Conservation (phyloP, 495 filamentous ascomycete genomes). For the Podospora pseudoanserina region DNA sequence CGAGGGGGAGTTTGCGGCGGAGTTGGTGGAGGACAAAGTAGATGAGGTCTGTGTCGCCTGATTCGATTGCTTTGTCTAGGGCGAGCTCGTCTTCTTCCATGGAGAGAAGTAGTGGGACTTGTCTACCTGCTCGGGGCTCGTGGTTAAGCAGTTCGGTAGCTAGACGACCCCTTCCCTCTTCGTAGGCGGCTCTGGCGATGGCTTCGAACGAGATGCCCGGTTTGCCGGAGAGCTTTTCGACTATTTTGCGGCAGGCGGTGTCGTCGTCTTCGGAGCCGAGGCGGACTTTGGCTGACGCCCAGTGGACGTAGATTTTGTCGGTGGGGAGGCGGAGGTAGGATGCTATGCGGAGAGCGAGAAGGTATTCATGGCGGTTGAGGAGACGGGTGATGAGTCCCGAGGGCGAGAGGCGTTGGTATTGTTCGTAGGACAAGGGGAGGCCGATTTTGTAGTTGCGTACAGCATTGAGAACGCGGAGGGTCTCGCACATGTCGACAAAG, state of each 20-base stretch:
- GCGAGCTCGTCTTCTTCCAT: slow-evolving; percentile 97
- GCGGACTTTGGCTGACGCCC: slow-evolving; percentile 92
- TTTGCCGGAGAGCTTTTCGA: slow-evolving; percentile 79
- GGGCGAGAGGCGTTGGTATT: slow-evolving; percentile 79
- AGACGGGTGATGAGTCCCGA: slow-evolving; percentile 82
- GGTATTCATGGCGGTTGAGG: slow-evolving; percentile 83
- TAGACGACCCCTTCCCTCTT: slow-evolving; percentile 81
- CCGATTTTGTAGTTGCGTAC: slow-evolving; percentile 88
- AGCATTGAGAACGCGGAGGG: slow-evolving; percentile 85
- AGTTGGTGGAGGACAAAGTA: slow-evolving; percentile 85
- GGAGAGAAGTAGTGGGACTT: slow-evolving; percentile 87
- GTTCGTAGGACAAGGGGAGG: slow-evolving; percentile 85
- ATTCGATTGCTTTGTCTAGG: slow-evolving; percentile 94
- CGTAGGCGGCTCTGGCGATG: slow-evolving; percentile 91
- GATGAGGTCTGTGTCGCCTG: slow-evolving; percentile 88
- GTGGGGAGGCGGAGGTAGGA: slow-evolving; percentile 83
- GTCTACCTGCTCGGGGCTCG: slow-evolving; percentile 87
- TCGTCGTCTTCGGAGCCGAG: slow-evolving; percentile 82
- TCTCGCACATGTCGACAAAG: slow-evolving; percentile 98
- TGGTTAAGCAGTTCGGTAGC: slow-evolving; percentile 90
- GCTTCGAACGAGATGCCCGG: slow-evolving; percentile 90
- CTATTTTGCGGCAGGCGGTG: slow-evolving; percentile 79
- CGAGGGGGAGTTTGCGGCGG: slow-evolving; percentile 84
- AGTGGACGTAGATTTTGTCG: slow-evolving; percentile 89
- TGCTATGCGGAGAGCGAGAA: slow-evolving; percentile 85